Percentiles rank a stretch among this genome's conserved stretches.
Conservation (phyloP, 805 yeast genomes). For the Kazachstania taianensis region DNA sequence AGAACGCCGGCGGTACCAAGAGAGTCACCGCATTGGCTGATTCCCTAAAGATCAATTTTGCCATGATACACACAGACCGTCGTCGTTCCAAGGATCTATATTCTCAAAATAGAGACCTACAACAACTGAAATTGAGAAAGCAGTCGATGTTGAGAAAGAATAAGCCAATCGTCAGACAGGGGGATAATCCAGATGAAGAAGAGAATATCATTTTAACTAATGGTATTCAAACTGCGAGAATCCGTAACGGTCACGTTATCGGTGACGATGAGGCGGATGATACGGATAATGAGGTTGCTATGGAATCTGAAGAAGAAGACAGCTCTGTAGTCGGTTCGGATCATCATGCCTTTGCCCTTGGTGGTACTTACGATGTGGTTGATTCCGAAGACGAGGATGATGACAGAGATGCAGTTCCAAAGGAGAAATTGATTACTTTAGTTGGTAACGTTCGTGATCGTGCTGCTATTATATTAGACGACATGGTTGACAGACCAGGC, state of each 20-base stretch:
- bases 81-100: constrained; percentile 69
- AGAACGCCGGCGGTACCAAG: constrained; percentile 98
- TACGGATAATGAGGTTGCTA: constrained; percentile 21
- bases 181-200: constrained; percentile 44
- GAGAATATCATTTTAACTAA: constrained; percentile 61
- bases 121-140: constrained; percentile 33
- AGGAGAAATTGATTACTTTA: constrained; percentile 82
- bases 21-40: constrained; percentile 98
- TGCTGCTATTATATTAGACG: constrained; percentile 91
- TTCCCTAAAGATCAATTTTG: constrained; percentile 87
- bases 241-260: constrained; percentile 94
- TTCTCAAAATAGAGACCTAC: constrained; percentile 32
- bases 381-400: constrained; percentile 78
- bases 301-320: constrained; percentile 25
- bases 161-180: constrained; percentile 33
- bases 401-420: constrained; percentile 31
- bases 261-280: constrained; percentile 56
- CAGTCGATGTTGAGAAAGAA: constrained; percentile 39
- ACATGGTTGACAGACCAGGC: constrained; percentile 92
- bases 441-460: constrained; percentile 92
- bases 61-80: constrained; percentile 98
- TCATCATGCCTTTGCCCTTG: constrained; percentile 50
- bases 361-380: constrained; percentile 70
- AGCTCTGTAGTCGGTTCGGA: constrained; percentile 15
- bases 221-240: constrained; percentile 90